These are phyloP conservation scores for Suhomyces taliae DNA, from an alignment of 1,139 yeast species.

Conservation along the genomic window DNA sequence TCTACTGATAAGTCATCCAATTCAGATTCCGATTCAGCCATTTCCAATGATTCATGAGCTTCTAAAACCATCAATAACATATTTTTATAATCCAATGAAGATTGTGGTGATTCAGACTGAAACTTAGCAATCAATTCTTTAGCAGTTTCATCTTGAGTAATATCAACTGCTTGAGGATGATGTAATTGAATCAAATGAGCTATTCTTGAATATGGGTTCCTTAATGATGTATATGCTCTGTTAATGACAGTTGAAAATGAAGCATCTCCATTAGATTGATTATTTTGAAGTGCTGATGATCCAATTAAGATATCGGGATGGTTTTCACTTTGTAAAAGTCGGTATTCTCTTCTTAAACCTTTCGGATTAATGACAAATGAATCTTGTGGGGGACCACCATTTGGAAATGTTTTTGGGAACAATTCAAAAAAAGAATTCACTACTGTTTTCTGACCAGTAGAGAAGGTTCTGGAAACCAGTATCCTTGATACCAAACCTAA, in stretches of 20 bases:
- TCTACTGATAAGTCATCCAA: conserved; percentile 52
- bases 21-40: conserved; percentile 59
- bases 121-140: conserved; percentile 35
- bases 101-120: conserved; percentile 32
- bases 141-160: conserved; percentile 41
- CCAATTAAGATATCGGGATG: conserved; percentile 74
- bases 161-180: conserved; percentile 43
- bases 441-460: background rate
- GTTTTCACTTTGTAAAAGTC: conserved; percentile 64
- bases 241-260: conserved; percentile 58
- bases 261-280: conserved; percentile 17
- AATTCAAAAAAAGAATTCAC: conserved; percentile 47
- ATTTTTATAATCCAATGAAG: conserved; percentile 49
- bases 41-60: conserved; percentile 73
- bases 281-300: conserved; percentile 18
- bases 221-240: conserved; percentile 70
- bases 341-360: conserved; percentile 68
- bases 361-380: conserved; percentile 57
- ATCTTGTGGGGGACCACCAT: conserved; percentile 66
- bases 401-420: conserved; percentile 75
- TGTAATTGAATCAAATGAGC: conserved; percentile 38
- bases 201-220: conserved; percentile 65
- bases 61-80: conserved; percentile 75
- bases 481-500: background rate
- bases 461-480: background rate